Conservation (phyloP, 164 flowering plant genomes). For the Sedum album region DNA sequence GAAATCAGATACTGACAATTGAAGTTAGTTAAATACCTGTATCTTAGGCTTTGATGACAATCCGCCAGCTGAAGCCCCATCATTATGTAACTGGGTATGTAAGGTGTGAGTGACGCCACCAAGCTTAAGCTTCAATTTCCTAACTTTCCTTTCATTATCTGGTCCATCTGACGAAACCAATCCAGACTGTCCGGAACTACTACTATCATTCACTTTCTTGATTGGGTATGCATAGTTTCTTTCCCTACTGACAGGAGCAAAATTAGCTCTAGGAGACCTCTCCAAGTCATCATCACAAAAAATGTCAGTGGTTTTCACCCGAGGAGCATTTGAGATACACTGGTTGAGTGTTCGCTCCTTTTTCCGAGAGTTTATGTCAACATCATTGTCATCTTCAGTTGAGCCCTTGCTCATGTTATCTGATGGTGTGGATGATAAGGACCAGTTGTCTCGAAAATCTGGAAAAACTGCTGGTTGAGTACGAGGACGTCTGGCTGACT, state of each 20-base stretch:
- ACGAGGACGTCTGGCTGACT: slow-evolving; percentile 45
- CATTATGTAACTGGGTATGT: slow-evolving; percentile 34
- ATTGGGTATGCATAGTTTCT: slow-evolving; percentile 10
- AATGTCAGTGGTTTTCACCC: slow-evolving; percentile 16
- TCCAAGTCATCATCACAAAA: slow-evolving; percentile 19
- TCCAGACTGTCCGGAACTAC: slow-evolving; percentile 14
- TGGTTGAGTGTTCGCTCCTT: slow-evolving; percentile 34
- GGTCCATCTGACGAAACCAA: slow-evolving; percentile 20
- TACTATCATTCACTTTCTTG: slow-evolving; percentile 13
- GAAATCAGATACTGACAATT: no score
- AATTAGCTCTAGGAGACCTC: slow-evolving; percentile 41
- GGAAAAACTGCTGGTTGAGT: slow-evolving; percentile 31
- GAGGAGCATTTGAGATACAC: slow-evolving; percentile 23
- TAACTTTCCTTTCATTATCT: slow-evolving; percentile 39
- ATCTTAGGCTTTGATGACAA: slow-evolving; percentile 27
- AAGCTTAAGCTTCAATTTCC: slow-evolving; percentile 63
- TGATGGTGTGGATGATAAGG: slow-evolving; percentile 41
- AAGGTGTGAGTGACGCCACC: slow-evolving; percentile 60
- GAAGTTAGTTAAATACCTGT: slow-evolving; percentile 24
- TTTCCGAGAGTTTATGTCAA: slow-evolving; percentile 20
- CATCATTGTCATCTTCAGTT: slow-evolving; percentile 32
- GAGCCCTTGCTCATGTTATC: slow-evolving; percentile 32
- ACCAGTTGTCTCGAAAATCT: slow-evolving; percentile 28
- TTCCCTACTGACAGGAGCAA: slow-evolving; percentile 48
- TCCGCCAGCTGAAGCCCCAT: slow-evolving; percentile 22